Evolutionary conservation across 768 basidiomycete genomes (phyloP), one percentile per base, ranked within the genome.

Genomic region (Butyriboletus loyo): DNA sequence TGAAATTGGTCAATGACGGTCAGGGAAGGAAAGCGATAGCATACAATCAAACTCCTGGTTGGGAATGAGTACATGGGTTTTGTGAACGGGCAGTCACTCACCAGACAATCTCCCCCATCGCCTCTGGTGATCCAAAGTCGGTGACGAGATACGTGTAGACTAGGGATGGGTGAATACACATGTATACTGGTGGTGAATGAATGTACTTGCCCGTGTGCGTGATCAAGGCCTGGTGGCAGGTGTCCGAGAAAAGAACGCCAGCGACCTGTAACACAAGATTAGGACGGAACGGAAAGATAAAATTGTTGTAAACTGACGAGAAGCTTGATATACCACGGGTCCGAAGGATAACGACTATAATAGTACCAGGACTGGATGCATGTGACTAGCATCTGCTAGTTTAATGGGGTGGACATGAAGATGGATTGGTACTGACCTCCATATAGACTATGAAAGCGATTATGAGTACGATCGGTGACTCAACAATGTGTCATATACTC

Each of bases 321-420:
- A 14, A 66, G 46, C 57, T 78, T 81, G 54, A 77, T 72, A 7
- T 73, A 66, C 82, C 80, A 83, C 25, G 68, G 63, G 64, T 84
- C 83, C 32, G 68, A 71, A 50, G 79, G 76, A 60, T 83, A 70
- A 3, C 53, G 75, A 17, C 67, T 70, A 48, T 68, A 84, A 61
- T 84, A 85, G 57, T 78, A 83, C 73, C 74, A 83, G 2, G 77
- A 73, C 63, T 85, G 83, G 14, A 84, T 72, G 51, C 73, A 71
- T 14, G 83, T 83, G 21, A 84, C 83, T 85, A 39, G 35, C 0
- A 36, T 7, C 41, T 32, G 28, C 10, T 11, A 27, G 37, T 14
- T 66, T 54, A 30, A 58, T 32, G 19, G n/a, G 19, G n/a, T 5
- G 36, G 34, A 40, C 30, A 53, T 46, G 40, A 43, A 59, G 31